Evolutionary conservation across 1,139 yeast genomes (phyloP), one percentile per base, ranked within the genome.

Genomic region (Geotrichum aggregatum): DNA sequence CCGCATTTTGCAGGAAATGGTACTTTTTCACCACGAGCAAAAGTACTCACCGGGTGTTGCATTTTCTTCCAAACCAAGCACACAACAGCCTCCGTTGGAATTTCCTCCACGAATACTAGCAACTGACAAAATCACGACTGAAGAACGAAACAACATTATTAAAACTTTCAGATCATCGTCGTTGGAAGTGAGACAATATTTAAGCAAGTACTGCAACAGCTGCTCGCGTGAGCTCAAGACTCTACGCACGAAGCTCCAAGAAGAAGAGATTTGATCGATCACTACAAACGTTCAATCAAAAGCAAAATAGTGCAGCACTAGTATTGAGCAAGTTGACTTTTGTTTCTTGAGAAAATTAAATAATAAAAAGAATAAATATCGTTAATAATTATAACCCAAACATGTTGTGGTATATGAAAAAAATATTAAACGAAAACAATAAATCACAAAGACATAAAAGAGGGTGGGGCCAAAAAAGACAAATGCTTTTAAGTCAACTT

Each of bases 151-250:
- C 13, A 16, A 28, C 3, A 35, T 46, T 11, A 19, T 45, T 28
- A 36, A 42, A 3, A 7, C 42, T 5, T 13, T 50, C 7, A 24
- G 43, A 18, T 19, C 26, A 7, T 26, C 47, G 22, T 28, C 46
- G 7, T 11, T 18, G 33, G 54, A 50, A 42, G 40, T 42, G 47
- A 41, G 44, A 24, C 47, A 42, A 18, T 33, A 19, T 24, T 24
- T 50, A n/a, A 39, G 43, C 8, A 46, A 16, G 11, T 50, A 50
- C 18, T 50, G 54, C 30, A 14, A 33, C 13, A 50, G 54, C 36
- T 50, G 54, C 21, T 35, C 49, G 24, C 38, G 44, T 13, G 54
- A 50, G 14, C 21, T 50, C 14, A 31, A 16, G 5, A 19, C 47
- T 11, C 16, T 43, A 7, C 22, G 26, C 5, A 16, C 26, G 16